Base-by-base conservation (phyloP, 176 grass and related monocot species). In the Saccharum officinarum region DNA sequence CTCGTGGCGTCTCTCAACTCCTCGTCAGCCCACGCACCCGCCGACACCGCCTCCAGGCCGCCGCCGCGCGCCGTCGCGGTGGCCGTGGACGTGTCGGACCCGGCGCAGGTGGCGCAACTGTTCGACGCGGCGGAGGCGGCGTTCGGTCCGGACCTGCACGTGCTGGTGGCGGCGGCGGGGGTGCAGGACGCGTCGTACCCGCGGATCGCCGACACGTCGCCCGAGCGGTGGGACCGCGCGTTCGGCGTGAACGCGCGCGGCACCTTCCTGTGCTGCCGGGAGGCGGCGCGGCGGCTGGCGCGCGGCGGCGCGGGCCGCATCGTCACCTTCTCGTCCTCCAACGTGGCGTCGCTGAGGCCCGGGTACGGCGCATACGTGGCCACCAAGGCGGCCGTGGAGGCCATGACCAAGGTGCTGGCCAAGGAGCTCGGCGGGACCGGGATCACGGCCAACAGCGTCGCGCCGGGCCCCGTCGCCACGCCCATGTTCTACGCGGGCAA, bases 361-460 rank as follows among this genome's bases (percentile, higher is more conserved):
- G 82, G 90, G 26, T 92, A 89, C 64, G 90, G 59, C 67, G 90
- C 83, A 26, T 92, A 92, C 80, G 80, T 81, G 25, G 90, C 86
- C 17, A 92, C 78, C 23, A 92, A 92, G 67, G 90, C 78, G 7
- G 90, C 90, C 6, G 83, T 92, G 75, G 90, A 92, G 86, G 87
- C 81, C 6, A 89, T 92, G 90, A 92, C 86, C 17, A 92, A 89
- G 83, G 81, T 92, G 61, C 90, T 92, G 8, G 90, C 90, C 22
- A 82, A 84, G 83, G 90, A 92, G 74, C 83, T 92, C 15, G 80
- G 69, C 5, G 92, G 89, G 3, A 92, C 87, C 3, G 83, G 83
- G 68, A 86, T 92, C 75, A 92, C 92, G 20, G 89, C 89, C 2
- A 94, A 94, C 82, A 74, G 67, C 77, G 89, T 94, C 10, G 92